Conservation (phyloP, 2,329 filamentous ascomycete genomes). For the Hypoxylon sp. region DNA sequence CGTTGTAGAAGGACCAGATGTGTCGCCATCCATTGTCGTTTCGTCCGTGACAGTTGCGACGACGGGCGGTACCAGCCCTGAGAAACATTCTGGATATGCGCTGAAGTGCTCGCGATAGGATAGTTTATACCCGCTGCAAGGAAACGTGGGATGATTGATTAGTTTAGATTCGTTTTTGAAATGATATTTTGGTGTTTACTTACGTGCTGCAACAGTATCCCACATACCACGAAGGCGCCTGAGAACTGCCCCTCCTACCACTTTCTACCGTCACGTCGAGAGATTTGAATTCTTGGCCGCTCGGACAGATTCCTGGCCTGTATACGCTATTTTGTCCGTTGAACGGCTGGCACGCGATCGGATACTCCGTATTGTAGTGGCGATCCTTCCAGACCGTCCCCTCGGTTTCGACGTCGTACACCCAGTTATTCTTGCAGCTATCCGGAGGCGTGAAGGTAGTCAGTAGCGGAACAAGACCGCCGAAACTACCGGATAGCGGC, state of each 20-base stretch:
- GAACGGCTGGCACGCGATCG: slow-evolving; percentile 15
- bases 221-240: slow-evolving; percentile 12
- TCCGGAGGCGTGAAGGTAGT: slow-evolving; percentile 22
- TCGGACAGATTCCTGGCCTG: slow-evolving; percentile 21
- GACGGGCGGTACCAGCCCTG: slow-evolving; percentile 15
- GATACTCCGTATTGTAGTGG: slow-evolving; percentile 9
- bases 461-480: slow-evolving; percentile 8
- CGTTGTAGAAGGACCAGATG: neutral
- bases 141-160: neutral
- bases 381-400: slow-evolving; percentile 30
- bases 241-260: neutral
- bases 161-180: neutral
- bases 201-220: slow-evolving; percentile 26
- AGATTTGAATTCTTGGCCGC: slow-evolving; percentile 20
- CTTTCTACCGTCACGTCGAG: slow-evolving; percentile 18
- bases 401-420: slow-evolving; percentile 13
- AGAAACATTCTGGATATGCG: slow-evolving; percentile 9
- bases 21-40: neutral
- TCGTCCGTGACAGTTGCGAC: slow-evolving; percentile 4
- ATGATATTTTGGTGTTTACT: neutral
- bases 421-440: slow-evolving; percentile 18
- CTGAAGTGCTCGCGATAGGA: slow-evolving; percentile 8
- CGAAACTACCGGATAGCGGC: neutral
- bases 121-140: slow-evolving; percentile 12
- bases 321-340: slow-evolving; percentile 5